Conservation (phyloP, 352 stramenopile species). For the Detonula confervacea region DNA sequence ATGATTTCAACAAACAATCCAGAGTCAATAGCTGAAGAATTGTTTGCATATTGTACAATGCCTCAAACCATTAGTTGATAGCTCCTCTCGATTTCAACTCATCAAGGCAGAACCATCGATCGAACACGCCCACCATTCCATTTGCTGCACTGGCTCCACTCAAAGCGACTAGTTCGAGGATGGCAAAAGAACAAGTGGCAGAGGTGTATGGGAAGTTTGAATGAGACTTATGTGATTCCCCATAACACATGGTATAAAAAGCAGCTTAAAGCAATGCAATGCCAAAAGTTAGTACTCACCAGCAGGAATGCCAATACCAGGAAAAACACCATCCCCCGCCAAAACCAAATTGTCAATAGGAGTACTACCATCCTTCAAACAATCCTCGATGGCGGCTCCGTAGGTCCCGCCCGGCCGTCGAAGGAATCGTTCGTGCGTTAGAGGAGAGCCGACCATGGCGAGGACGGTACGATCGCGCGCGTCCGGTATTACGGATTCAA, state of each 20-base stretch:
- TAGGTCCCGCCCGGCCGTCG: slow-evolving; percentile 85
- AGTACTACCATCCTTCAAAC: slow-evolving; percentile 79
- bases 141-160: slow-evolving; percentile 79
- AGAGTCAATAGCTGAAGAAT: too few relatives aligned
- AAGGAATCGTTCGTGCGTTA: slow-evolving; percentile 88
- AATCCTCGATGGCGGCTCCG: slow-evolving; percentile 83
- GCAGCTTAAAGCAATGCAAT: too few relatives aligned
- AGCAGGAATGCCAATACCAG: slow-evolving; percentile 80
- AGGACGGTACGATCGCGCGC: slow-evolving; percentile 81
- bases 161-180: slow-evolving; percentile 58
- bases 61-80: slow-evolving; percentile 39
- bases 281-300: background rate
- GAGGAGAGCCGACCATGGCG: slow-evolving; percentile 83
- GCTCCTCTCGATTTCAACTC: slow-evolving; percentile 57
- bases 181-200: background rate
- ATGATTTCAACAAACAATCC: too few relatives aligned
- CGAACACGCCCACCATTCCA: slow-evolving; percentile 64
- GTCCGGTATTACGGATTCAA: slow-evolving; percentile 88
- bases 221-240: too few relatives aligned
- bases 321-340: slow-evolving; percentile 80
- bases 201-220: too few relatives aligned
- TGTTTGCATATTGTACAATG: too few relatives aligned
- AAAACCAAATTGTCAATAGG: slow-evolving; percentile 73
- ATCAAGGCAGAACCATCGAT: slow-evolving; percentile 73
- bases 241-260: too few relatives aligned